phyloP scores from a whole-genome alignment of 176 grass and related monocot species.

The Oryza coarctata region DNA sequence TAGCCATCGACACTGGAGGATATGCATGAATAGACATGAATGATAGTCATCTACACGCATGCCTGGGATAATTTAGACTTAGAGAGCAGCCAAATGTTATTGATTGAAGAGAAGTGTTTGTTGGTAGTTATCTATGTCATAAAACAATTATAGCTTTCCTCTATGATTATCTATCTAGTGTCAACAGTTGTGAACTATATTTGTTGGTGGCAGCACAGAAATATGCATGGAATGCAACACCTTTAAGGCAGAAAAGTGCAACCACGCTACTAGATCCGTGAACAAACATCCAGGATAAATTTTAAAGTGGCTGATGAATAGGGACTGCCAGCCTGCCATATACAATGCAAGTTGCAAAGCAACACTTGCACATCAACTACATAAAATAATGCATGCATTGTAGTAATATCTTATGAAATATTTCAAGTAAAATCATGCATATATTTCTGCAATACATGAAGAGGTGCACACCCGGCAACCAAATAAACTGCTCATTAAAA shows the following conservation, averaged over 20 bases:
- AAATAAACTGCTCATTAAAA: not conserved
- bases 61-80: not conserved
- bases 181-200: constrained; percentile 35
- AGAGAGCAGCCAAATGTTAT: not conserved
- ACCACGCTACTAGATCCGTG: not conserved
- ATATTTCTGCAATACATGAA: constrained; percentile 14
- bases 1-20: not conserved
- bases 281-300: constrained; percentile 18
- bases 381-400: constrained; percentile 8
- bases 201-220: not conserved
- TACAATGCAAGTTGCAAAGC: constrained; percentile 12
- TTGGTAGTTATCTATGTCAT: constrained; percentile 2
- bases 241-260: constrained; percentile 3
- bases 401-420: not conserved
- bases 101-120: not conserved
- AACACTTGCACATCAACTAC: constrained; percentile 21
- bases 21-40: constrained; percentile 3
- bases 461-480: constrained; percentile 4
- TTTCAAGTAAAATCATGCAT: constrained; percentile 1
- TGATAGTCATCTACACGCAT: not conserved
- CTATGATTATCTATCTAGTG: constrained; percentile 3
- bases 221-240: constrained; percentile 13
- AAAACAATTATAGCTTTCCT: constrained; percentile 1
- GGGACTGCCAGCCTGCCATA: not conserved
- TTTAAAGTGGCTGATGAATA: constrained; percentile 24